Evolutionary conservation across 2,329 filamentous ascomycete genomes (phyloP).

Genomic region (Berkeleyomyces basicola): DNA sequence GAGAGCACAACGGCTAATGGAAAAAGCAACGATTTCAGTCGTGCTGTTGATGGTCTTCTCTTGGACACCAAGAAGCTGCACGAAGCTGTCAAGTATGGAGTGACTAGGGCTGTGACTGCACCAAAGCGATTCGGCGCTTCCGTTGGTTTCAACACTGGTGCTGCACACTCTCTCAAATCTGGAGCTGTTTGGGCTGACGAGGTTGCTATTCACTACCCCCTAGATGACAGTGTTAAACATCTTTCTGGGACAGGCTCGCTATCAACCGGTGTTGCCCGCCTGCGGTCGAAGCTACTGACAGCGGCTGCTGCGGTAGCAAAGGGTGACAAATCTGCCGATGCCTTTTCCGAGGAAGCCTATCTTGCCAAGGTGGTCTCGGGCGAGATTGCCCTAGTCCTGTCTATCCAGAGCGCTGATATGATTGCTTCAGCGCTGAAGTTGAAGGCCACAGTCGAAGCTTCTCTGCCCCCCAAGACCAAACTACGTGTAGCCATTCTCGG

Average conservation of each 20-base stretch:
- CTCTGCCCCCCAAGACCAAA: slow-evolving; percentile 14
- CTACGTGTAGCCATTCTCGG: slow-evolving; percentile 43
- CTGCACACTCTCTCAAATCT: slow-evolving; percentile 28
- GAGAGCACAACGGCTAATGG: slow-evolving; percentile 40
- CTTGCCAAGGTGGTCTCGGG: slow-evolving; percentile 38
- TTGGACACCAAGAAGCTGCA: slow-evolving; percentile 40
- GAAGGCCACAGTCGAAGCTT: slow-evolving; percentile 37
- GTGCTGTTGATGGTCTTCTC: slow-evolving; percentile 39
- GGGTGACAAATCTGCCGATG: slow-evolving; percentile 20
- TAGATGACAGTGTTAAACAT: slow-evolving; percentile 31
- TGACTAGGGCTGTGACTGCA: slow-evolving; percentile 41
- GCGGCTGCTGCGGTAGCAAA: slow-evolving; percentile 26
- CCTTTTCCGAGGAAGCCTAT: slow-evolving; percentile 33
- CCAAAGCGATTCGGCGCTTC: slow-evolving; percentile 38
- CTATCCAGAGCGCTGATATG: slow-evolving; percentile 44
- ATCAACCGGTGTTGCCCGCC: slow-evolving; percentile 33
- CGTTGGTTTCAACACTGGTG: slow-evolving; percentile 39
- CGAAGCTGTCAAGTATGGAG: slow-evolving; percentile 36
- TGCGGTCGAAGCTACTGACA: slow-evolving; percentile 37
- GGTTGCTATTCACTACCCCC: slow-evolving; percentile 40
- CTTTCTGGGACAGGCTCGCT: slow-evolving; percentile 30
- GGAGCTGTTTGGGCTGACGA: slow-evolving; percentile 38
- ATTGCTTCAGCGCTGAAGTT: slow-evolving; percentile 43
- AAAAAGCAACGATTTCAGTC: slow-evolving; percentile 32
- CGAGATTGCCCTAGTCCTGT: slow-evolving; percentile 37